Percentiles rank a stretch among this genome's conserved stretches.
These are phyloP conservation scores for Coemansia sp. DNA, from an alignment of 192 early-diverging fungal species.

Conservation along the genomic window DNA sequence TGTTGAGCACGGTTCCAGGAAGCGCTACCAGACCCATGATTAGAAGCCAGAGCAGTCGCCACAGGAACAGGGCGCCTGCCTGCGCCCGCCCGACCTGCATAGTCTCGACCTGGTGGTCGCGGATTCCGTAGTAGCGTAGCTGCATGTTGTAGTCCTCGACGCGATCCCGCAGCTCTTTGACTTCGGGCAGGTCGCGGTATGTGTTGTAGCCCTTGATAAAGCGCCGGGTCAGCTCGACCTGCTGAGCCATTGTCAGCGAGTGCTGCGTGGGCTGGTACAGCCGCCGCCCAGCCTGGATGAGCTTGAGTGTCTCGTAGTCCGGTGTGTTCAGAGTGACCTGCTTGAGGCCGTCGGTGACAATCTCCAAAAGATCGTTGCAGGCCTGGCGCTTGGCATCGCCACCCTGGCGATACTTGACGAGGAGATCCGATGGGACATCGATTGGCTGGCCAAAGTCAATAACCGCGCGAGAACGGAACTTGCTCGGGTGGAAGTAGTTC, in stretches of 20 bases:
- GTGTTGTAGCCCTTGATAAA: slow-evolving; percentile 82
- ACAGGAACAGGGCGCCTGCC: slow-evolving; percentile 68
- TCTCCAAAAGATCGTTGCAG: slow-evolving; percentile 74
- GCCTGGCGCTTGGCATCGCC: slow-evolving; percentile 83
- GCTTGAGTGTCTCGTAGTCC: slow-evolving; percentile 82
- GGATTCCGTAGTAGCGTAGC: slow-evolving; percentile 89
- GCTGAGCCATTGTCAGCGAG: slow-evolving; percentile 81
- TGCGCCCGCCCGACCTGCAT: slow-evolving; percentile 65
- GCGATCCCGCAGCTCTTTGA: slow-evolving; percentile 73
- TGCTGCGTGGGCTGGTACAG: slow-evolving; percentile 87
- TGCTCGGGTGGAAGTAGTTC: slow-evolving; percentile 94
- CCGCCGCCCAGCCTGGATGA: slow-evolving; percentile 91
- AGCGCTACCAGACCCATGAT: slow-evolving; percentile 75
- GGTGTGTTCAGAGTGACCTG: slow-evolving; percentile 90
- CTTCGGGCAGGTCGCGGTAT: slow-evolving; percentile 79
- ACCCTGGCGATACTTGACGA: slow-evolving; percentile 81
- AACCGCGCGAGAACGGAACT: slow-evolving; percentile 96
- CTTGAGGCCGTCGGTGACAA: slow-evolving; percentile 76
- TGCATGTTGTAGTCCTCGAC: slow-evolving; percentile 85
- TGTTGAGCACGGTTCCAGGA: slow-evolving; percentile 74
- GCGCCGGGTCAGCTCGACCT: slow-evolving; percentile 85
- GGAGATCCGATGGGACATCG: slow-evolving; percentile 70
- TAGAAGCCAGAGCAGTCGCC: slow-evolving; percentile 68
- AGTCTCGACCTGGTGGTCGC: slow-evolving; percentile 93
- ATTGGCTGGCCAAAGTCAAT: slow-evolving; percentile 96